A percentile compares a stretch with the other conserved stretches of the same genome.
Conservation (phyloP, 306 rosid species). For the Carpinus fangiana region DNA sequence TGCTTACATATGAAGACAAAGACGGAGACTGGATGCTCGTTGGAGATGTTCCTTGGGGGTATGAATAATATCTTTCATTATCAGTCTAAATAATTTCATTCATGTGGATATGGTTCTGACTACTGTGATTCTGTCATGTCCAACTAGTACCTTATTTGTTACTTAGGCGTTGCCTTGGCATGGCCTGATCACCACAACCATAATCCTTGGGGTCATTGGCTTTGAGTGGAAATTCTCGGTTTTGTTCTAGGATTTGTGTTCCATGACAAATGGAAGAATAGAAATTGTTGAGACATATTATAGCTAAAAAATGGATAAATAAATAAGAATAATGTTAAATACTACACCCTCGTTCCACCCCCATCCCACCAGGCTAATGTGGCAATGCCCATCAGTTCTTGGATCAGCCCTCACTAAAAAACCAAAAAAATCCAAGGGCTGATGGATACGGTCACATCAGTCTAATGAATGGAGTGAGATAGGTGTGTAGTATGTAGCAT, state of each 20-base stretch:
- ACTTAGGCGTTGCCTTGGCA: neutral
- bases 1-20: conserved; percentile 91
- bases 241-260: neutral
- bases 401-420: too few species aligned
- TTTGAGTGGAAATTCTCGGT: neutral
- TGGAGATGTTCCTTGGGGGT: conserved; percentile 99
- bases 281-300: neutral
- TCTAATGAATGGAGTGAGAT: too few species aligned
- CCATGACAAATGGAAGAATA: neutral
- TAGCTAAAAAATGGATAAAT: neutral
- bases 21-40: conserved; percentile 99
- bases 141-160: neutral
- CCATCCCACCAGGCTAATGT: too few species aligned
- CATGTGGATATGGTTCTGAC: neutral
- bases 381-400: too few species aligned
- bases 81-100: neutral
- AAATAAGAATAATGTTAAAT: neutral
- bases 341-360: too few species aligned
- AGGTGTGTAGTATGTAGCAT: too few species aligned
- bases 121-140: neutral
- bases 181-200: neutral
- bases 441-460: too few species aligned
- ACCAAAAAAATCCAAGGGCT: too few species aligned
- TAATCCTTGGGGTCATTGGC: neutral
- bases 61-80: conserved; percentile 27